Evolutionary conservation across 352 stramenopile genomes (phyloP), one percentile per base, ranked within the genome.

Genomic region (Pythium sukuiense): DNA sequence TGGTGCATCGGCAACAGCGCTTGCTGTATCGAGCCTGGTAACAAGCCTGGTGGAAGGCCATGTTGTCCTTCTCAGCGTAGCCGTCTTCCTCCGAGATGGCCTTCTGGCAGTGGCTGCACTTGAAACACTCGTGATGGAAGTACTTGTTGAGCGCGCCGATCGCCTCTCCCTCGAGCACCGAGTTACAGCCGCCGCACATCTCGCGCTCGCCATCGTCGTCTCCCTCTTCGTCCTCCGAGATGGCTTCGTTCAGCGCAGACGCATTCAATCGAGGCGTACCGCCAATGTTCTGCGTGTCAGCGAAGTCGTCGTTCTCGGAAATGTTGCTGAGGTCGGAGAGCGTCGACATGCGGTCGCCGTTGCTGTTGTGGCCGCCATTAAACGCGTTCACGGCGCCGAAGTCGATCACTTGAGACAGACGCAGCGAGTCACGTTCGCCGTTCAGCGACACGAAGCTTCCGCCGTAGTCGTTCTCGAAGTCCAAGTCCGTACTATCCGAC

Each of bases 121-220:
- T 92, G 69, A 93, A 93, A 66, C 85, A 93, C 76, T 93, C 80
- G 58, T 87, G 85, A 62, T 94, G 85, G 70, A 91, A 94, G 66
- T 90, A 94, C 41, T 89, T 77, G 73, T 88, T 88, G 41, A 94
- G 43, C 13, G 85, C 85, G n/a, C 82, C 83, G 53, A 94, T 79
- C 20, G 85, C 85, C 75, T 94, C 85, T 29, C 85, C 85, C 58
- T 94, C 83, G 26, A 94, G 73, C 16, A 92, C 83, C 33, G 76
- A 72, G 2, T 74, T 73, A 57, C 85, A 94, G 27, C 82, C 85
- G 58, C 81, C 85, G 49, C 85, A 93, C 29, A 88, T 59, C 59
- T 91, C 85, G 11, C 80, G 79, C 49, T 94, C 85, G 14, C 88
- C 81, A 33, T 90, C 83, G 27, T 90, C 83, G 53, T 90, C 83